Evolutionary conservation across 257 asterid genomes (phyloP), one percentile per base, ranked within the genome.

Genomic region (Nyctanthes arbortristis): DNA sequence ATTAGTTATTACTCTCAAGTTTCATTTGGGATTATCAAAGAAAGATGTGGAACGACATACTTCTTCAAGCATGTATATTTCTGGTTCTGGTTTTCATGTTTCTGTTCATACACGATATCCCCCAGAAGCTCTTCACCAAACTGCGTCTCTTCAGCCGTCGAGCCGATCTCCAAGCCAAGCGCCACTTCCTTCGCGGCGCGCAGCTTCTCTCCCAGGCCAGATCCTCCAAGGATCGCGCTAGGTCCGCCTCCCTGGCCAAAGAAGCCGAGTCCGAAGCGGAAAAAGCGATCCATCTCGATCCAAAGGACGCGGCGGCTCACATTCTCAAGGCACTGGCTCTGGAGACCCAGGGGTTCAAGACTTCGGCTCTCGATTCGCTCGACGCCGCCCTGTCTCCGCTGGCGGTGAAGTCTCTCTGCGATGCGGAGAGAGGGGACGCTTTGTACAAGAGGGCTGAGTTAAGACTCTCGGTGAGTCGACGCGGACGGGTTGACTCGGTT

Each of bases 121-220:
- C 92, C 30, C 94, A 88, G 56, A 79, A 79, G 16, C 79, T 75
- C 82, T 61, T 83, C 82, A 32, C 88, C 65, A 84, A 86, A 68
- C 84, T 90, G 20, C 88, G 85, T 0, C 71, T 80, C 76, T 59
- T 74, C 2, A 62, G 70, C 76, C 74, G 76, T 79, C 80, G 75
- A 40, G 56, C 87, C 77, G 54, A 79, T 25, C 62, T 75, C 66
- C 81, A 86, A 69, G 75, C 96, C 80, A 82, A 77, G 84, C 94
- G 94, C 73, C 94, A 88, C 78, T 88, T 88, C 76, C 82, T 90
- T 34, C 66, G 24, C 61, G 94, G 90, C 74, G 96, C 97, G 7
- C 91, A 86, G 80, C 84, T 88, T 73, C 78, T 88, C 29, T 67
- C 85, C 36, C 82, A 77, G 49, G 91, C 95, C 70, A 73, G 76